Percentiles rank a stretch among this genome's conserved stretches.
Evolutionary conservation across 1,284 basidiomycete genomes (phyloP).

Genomic region (Leccinum subrobustum): DNA sequence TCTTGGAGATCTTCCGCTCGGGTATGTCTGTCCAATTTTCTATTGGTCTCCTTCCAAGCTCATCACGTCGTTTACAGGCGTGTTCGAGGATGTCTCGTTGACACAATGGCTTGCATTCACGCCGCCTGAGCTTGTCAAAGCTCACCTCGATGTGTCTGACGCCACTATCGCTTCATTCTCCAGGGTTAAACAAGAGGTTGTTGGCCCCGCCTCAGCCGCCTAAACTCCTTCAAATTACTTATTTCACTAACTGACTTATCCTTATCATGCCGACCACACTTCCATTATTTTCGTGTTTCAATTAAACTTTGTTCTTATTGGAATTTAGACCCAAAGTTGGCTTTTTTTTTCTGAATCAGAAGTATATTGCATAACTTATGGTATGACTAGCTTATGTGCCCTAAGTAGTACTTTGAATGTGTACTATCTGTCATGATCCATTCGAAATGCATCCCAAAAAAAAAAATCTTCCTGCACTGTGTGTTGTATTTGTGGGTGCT

Average conservation of each 20-base stretch:
- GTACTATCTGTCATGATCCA: background rate
- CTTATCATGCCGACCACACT: slow-evolving; percentile 1
- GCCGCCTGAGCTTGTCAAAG: slow-evolving; percentile 53
- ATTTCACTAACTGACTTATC: background rate
- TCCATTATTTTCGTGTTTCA: slow-evolving; percentile 16
- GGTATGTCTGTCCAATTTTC: slow-evolving; percentile 31
- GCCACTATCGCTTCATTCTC: slow-evolving; percentile 42
- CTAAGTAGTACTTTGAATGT: background rate
- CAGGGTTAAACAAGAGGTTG: slow-evolving; percentile 33
- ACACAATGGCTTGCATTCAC: slow-evolving; percentile 57
- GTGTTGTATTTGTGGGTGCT: background rate
- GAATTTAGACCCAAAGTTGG: background rate
- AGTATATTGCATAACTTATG: background rate
- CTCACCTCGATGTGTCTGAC: slow-evolving; percentile 48
- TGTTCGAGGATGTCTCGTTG: slow-evolving; percentile 45
- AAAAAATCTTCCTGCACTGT: background rate
- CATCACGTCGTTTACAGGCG: slow-evolving; percentile 20
- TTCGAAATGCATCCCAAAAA: background rate
- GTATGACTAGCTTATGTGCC: background rate
- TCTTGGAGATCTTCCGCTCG: slow-evolving; percentile 63
- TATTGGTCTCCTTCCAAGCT: background rate
- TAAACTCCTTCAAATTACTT: background rate
- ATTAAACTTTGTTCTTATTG: background rate
- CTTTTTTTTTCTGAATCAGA: background rate
- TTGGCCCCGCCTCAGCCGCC: slow-evolving; percentile 17